Evolutionary conservation across 257 asterid species (phyloP).

Genomic region (Solanum sitiens): DNA sequence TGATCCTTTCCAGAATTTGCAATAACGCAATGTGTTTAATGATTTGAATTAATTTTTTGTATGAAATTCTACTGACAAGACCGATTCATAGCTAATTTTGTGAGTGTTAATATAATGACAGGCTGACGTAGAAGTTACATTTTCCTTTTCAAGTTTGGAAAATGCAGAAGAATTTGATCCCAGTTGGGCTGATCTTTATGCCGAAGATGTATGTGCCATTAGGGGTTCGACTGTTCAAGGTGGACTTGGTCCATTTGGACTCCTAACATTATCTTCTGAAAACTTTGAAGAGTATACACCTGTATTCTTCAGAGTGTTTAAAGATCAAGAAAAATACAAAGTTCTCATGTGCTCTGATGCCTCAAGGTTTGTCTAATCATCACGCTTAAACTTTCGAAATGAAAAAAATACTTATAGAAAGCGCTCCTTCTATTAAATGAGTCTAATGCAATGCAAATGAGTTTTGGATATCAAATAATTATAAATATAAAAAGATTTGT

Average conservation of each 20-base stretch:
- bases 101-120: background rate
- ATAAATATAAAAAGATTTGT: background rate
- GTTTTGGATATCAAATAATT: background rate
- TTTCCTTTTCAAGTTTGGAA: background rate
- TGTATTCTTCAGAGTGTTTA: background rate
- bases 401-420: background rate
- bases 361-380: background rate
- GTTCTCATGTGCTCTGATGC: background rate
- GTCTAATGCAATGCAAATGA: background rate
- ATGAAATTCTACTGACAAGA: background rate
- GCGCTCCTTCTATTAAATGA: background rate
- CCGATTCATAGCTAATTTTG: background rate
- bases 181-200: background rate
- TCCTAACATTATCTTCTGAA: background rate
- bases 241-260: background rate
- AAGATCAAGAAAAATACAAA: background rate
- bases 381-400: background rate
- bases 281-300: background rate
- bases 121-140: background rate
- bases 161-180: background rate
- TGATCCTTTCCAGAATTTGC: background rate
- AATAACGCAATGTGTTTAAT: background rate
- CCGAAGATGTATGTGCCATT: background rate
- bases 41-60: background rate
- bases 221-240: background rate